Evolutionary conservation across 139 green algal genomes (phyloP), one percentile per base, ranked within the genome.

Genomic region (Dunaliella sp.): DNA sequence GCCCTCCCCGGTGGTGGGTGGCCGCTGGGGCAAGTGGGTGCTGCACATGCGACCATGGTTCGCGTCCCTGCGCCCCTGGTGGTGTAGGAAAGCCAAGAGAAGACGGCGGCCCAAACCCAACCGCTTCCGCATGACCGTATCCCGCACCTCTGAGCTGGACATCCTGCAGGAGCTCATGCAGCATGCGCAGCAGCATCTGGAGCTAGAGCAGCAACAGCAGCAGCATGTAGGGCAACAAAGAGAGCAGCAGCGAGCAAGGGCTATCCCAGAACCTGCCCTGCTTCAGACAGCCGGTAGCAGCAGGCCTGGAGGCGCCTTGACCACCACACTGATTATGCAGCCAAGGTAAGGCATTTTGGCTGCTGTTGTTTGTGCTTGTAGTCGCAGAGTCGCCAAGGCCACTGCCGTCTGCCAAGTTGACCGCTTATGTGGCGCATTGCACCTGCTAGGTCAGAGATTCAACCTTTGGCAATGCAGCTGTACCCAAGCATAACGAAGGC

Each of bases 81-180:
- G 30, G 73, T 32, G 73, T 22, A 21, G 73, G 28, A 78, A 36
- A 33, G 28, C 28, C 2, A 33, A 32, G 73, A 12, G 30, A 22
- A 78, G 73, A 22, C 28, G 73, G 16, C 48, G 48, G 16, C 48
- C 48, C 48, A 65, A 65, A 16, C 48, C 48, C 48, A 75, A 37
- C 2, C 75, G 77, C 31, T 81, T 84, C 48, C 77, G 48, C 22
- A 81, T 88, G 78, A 85, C 84, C 30, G 84, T 88, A 3, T 88
- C 84, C 24, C 84, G 36, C 31, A 88, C 84, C 1, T 83, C 73
- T 24, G 26, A 84, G 3, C n/a, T 81, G 32, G 84, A 88, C 57
- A n/a, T 88, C 58, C 35, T 78, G 36, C 33, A 24, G 2, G 36
- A 59, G 0, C 28, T 74, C 34, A 72, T 36, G 25, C 28, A 32